Conservation (phyloP, 169 alveolate genomes). For the Babesia ovis region DNA sequence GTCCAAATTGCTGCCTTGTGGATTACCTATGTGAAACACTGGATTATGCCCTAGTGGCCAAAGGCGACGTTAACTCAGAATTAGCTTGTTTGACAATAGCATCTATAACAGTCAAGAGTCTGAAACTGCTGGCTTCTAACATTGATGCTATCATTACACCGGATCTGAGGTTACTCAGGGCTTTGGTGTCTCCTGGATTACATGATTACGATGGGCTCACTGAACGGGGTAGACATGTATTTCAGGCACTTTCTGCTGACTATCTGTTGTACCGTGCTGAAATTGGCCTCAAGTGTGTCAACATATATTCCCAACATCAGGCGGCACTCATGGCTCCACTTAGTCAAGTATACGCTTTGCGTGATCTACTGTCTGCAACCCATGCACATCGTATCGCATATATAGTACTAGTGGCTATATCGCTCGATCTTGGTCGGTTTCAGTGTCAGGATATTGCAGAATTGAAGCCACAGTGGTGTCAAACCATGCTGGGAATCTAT, state of each 20-base stretch:
- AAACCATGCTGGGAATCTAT: neutral
- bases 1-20: neutral
- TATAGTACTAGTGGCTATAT: neutral
- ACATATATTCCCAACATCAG: conserved; percentile 5
- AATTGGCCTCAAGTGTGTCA: conserved; percentile 22
- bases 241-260: conserved; percentile 40
- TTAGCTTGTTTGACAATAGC: conserved; percentile 43
- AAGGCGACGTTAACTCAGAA: conserved; percentile 13
- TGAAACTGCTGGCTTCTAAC: conserved; percentile 24
- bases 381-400: conserved; percentile 27
- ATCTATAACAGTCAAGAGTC: conserved; percentile 45
- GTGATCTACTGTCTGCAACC: neutral
- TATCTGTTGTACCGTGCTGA: conserved; percentile 20
- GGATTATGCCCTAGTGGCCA: neutral
- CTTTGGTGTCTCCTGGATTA: conserved; percentile 19
- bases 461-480: conserved; percentile 19
- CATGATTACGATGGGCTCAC: conserved; percentile 51
- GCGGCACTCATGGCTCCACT: conserved; percentile 47
- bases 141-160: neutral
- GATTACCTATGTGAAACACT: conserved; percentile 28
- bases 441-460: neutral
- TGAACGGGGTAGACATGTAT: conserved; percentile 52
- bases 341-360: conserved; percentile 24
- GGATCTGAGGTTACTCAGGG: conserved; percentile 16
- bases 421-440: neutral